Evolutionary conservation across 179 eudicot genomes (phyloP), one percentile per base, ranked within the genome.

Genomic region (Nepenthes alata): DNA sequence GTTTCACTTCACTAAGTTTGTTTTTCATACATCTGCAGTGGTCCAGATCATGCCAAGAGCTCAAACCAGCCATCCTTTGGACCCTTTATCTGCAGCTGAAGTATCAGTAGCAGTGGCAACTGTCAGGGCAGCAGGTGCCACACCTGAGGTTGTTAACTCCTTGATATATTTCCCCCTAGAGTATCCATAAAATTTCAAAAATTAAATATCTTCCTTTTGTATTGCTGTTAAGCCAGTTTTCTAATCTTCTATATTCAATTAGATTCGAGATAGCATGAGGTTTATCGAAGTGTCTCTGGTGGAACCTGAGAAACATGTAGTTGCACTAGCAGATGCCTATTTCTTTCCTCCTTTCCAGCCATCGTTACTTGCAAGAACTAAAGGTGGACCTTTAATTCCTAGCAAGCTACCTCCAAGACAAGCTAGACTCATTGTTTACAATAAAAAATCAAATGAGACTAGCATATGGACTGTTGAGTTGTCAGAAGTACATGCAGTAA

Each of bases 291-390:
- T 82, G 47, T 82, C 79, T 55, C 75, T 85, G 55, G 72, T 72
- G 77, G 91, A 85, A 68, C 91, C 91, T 25, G 85, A 74, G 37
- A 85, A 85, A 61, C 61, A 74, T 60, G 78, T 85, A 50, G 87
- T 85, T 64, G 91, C 91, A 50, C 71, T 85, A 54, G 91, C 91
- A 39, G 91, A 85, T 80, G 87, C 91, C 6, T 85, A 85, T 64
- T 85, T 82, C 74, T 85, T 82, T 54, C 85, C 91, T 37, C 91
- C 91, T 14, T 85, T 85, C 59, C 87, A 85, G 70, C 83, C 91
- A 57, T 80, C 91, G 12, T 58, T 85, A 57, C 55, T 85, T 67
- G 74, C 83, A 5, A 72, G 85, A 72, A 75, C 78, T 51, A 82
- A 85, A 78, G 87, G 83, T 36, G 83, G 82, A 57, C 78, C 83